A percentile compares a stretch with the other conserved stretches of the same genome.
Conservation (phyloP, 495 filamentous ascomycete genomes). For the Cairneyella variabilis region DNA sequence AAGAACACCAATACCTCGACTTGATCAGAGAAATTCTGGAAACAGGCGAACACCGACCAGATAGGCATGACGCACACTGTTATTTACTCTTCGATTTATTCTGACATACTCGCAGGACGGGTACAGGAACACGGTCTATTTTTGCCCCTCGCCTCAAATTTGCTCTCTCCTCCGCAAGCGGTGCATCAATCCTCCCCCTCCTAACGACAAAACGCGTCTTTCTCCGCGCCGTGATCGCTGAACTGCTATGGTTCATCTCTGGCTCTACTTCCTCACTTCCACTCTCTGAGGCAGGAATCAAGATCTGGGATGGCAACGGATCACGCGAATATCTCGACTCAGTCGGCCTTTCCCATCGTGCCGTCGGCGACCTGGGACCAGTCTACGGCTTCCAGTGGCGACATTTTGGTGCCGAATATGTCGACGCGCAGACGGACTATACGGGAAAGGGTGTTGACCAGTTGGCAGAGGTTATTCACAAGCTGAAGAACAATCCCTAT, state of each 20-base stretch:
- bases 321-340: slow-evolving; percentile 83
- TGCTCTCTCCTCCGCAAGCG: slow-evolving; percentile 60
- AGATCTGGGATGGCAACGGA: slow-evolving; percentile 98
- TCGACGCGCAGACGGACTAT: slow-evolving; percentile 77
- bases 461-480: slow-evolving; percentile 78
- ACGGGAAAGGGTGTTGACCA: slow-evolving; percentile 88
- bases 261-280: slow-evolving; percentile 74
- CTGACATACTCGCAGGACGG: slow-evolving; percentile 54
- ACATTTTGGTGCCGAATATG: slow-evolving; percentile 90
- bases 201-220: slow-evolving; percentile 97
- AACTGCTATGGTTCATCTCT: slow-evolving; percentile 94
- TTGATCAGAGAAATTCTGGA: slow-evolving; percentile 72
- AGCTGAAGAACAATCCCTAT: slow-evolving; percentile 75
- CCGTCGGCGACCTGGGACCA: slow-evolving; percentile 85
- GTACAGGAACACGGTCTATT: slow-evolving; percentile 85
- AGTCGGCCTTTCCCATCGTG: slow-evolving; percentile 73
- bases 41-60: slow-evolving; percentile 74
- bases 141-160: slow-evolving; percentile 86
- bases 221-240: slow-evolving; percentile 81
- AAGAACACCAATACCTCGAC: slow-evolving; percentile 75
- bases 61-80: slow-evolving; percentile 60
- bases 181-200: slow-evolving; percentile 72
- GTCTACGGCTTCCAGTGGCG: slow-evolving; percentile 99
- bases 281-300: slow-evolving; percentile 72
- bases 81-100: neutral